phyloP scores from a whole-genome alignment of 768 basidiomycete species.

The Tylopilus sp. region DNA sequence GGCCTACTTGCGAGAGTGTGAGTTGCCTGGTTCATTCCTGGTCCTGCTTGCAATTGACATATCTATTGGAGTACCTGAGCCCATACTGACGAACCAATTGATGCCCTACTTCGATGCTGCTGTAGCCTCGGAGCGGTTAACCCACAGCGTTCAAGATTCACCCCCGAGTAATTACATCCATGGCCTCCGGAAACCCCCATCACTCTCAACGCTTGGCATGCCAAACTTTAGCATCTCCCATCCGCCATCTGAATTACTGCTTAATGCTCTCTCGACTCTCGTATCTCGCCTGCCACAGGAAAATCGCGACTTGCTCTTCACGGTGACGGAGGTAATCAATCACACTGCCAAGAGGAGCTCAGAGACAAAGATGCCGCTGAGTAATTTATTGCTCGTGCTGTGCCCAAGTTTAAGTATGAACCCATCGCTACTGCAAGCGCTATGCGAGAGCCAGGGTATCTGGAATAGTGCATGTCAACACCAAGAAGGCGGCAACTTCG shows the following conservation, averaged over 20 bases:
- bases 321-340: slow-evolving; percentile 76
- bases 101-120: slow-evolving; percentile 78
- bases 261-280: slow-evolving; percentile 58
- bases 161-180: slow-evolving; percentile 36
- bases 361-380: slow-evolving; percentile 90
- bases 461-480: slow-evolving; percentile 43
- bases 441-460: slow-evolving; percentile 68
- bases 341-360: slow-evolving; percentile 64
- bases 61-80: slow-evolving; percentile 70
- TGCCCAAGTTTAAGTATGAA: slow-evolving; percentile 84
- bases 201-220: slow-evolving; percentile 74
- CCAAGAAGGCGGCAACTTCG: slow-evolving; percentile 6
- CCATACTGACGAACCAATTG: slow-evolving; percentile 72
- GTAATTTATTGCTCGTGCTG: slow-evolving; percentile 83
- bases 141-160: slow-evolving; percentile 26
- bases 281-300: slow-evolving; percentile 70
- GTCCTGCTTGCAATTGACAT: slow-evolving; percentile 4
- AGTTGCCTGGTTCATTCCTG: slow-evolving; percentile 33
- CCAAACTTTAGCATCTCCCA: slow-evolving; percentile 60
- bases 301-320: slow-evolving; percentile 80
- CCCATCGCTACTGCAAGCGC: slow-evolving; percentile 63
- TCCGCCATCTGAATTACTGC: slow-evolving; percentile 56
- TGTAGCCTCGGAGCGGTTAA: slow-evolving; percentile 50
- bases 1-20: slow-evolving; percentile 88
- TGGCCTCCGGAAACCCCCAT: slow-evolving; percentile 69